Evolutionary conservation across 2,329 filamentous ascomycete species (phyloP), one percentile per base, ranked within the genome.

Genomic region (Calonectria ilicicola): DNA sequence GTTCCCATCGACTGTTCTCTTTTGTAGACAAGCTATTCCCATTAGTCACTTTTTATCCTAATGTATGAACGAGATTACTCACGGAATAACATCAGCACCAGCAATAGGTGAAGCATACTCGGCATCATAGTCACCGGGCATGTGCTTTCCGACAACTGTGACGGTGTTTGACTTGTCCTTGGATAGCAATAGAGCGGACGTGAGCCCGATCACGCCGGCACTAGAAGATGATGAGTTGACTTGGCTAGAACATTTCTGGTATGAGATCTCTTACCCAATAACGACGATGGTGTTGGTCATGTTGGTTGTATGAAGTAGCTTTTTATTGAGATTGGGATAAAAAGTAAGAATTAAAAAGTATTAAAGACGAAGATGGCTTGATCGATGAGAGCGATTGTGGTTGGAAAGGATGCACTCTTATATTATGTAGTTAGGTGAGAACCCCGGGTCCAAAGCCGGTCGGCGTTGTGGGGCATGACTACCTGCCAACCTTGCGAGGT

Each of bases 41-140:
- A 27, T 35, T 21, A 5, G 35, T 65, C 23, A 71, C 19, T 38
- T 15, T 2, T 2, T 29, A 1, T 58, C 51, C 27, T 14, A 8
- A 27, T 19, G 12, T 1, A 17, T 17, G 4, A 56, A 29, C 5
- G 4, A n/a, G 29, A 21, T 3, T 21, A 87, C 92, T 74, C 79
- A 94, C 92, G 93, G 95, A 72, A 93, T 83, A 79, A 92, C 92
- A 80, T 97, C 96, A 74, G 95, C 95, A 19, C 95, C 95, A 4
- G 95, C 95, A 93, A 94, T 97, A 1, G 95, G 95, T 8, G 94
- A 97, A 0, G 94, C 93, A 82, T 98, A 98, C 86, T 97, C 93
- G 77, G 96, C 93, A 76, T 96, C 94, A 83, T 96, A 97, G 85
- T 98, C 96, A 42, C 96, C 96, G 0, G 96, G 96, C 93, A 98